phyloP scores from a whole-genome alignment of 139 green algal species.

The Mychonastes homosphaera region DNA sequence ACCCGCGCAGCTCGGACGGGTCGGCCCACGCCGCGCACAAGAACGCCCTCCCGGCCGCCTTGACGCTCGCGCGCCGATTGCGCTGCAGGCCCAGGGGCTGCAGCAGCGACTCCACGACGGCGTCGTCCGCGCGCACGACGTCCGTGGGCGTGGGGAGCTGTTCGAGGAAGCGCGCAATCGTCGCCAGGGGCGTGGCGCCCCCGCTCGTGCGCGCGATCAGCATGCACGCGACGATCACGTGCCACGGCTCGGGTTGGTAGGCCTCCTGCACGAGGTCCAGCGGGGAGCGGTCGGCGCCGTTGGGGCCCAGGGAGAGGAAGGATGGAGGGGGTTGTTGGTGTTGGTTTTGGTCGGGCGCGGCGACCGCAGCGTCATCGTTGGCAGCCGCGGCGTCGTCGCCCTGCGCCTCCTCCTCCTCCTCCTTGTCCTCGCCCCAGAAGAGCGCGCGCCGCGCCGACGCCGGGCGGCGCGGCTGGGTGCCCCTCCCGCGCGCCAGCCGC shows the following conservation, averaged over 20 bases:
- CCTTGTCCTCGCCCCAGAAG: too few relatives aligned
- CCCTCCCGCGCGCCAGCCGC: too few relatives aligned
- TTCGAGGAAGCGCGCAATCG: slow-evolving; percentile 27
- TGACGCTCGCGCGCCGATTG: not conserved
- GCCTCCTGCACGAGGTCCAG: slow-evolving; percentile 27
- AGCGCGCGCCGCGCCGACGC: too few relatives aligned
- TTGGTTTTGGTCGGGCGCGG: too few relatives aligned
- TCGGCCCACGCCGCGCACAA: slow-evolving; percentile 28
- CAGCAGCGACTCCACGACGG: slow-evolving; percentile 7
- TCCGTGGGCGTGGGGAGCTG: slow-evolving; percentile 24
- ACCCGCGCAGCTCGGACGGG: slow-evolving; percentile 33
- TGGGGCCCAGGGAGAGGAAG: too few relatives aligned
- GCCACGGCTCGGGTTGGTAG: slow-evolving; percentile 33
- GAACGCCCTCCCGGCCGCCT: slow-evolving; percentile 15
- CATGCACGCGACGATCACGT: slow-evolving; percentile 28
- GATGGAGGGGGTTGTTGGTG: too few relatives aligned
- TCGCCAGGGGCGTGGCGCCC: slow-evolving; percentile 11
- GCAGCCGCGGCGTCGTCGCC: too few relatives aligned
- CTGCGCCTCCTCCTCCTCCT: too few relatives aligned
- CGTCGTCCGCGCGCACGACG: slow-evolving; percentile 21
- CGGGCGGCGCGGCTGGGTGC: too few relatives aligned
- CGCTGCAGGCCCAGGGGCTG: slow-evolving; percentile 36
- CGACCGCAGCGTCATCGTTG: too few relatives aligned
- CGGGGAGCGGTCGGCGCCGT: slow-evolving; percentile 22
- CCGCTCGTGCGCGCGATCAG: slow-evolving; percentile 37